Evolutionary conservation across 495 filamentous ascomycete genomes (phyloP).

Genomic region (Aspergillus taichungensis): DNA sequence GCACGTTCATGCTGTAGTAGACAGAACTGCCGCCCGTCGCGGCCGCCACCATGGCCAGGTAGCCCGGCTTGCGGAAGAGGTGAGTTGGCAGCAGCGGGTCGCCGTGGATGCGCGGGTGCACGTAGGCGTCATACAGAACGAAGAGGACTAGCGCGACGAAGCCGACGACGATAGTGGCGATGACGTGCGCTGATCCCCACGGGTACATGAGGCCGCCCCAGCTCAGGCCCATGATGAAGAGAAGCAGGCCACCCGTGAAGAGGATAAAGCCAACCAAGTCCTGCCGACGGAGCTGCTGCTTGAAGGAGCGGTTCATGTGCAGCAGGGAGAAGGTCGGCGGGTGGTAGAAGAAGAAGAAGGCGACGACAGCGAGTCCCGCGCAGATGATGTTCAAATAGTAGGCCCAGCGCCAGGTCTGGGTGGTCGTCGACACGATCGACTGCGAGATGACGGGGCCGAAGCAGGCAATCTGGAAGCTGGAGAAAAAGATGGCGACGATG

Average conservation of each 20-base stretch:
- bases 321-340: slow-evolving; percentile 26
- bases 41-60: slow-evolving; percentile 30
- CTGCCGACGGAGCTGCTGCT: slow-evolving; percentile 25
- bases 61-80: slow-evolving; percentile 36
- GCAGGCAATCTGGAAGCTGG: slow-evolving; percentile 27
- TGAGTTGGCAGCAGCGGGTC: slow-evolving; percentile 32
- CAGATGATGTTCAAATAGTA: slow-evolving; percentile 40
- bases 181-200: slow-evolving; percentile 39
- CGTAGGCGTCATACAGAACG: slow-evolving; percentile 25
- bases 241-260: slow-evolving; percentile 32
- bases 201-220: slow-evolving; percentile 43
- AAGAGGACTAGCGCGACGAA: slow-evolving; percentile 31
- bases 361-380: slow-evolving; percentile 22
- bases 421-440: slow-evolving; percentile 25
- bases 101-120: neutral
- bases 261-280: slow-evolving; percentile 37
- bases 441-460: slow-evolving; percentile 37
- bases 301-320: slow-evolving; percentile 20
- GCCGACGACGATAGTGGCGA: slow-evolving; percentile 37
- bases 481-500: slow-evolving; percentile 28
- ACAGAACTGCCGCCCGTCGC: slow-evolving; percentile 25
- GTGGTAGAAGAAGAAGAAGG: slow-evolving; percentile 29
- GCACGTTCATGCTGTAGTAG: slow-evolving; percentile 22
- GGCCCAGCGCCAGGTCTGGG: slow-evolving; percentile 32
- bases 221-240: slow-evolving; percentile 40